Evolutionary conservation across 2,329 filamentous ascomycete genomes (phyloP).

Genomic region (Claviceps sp.): DNA sequence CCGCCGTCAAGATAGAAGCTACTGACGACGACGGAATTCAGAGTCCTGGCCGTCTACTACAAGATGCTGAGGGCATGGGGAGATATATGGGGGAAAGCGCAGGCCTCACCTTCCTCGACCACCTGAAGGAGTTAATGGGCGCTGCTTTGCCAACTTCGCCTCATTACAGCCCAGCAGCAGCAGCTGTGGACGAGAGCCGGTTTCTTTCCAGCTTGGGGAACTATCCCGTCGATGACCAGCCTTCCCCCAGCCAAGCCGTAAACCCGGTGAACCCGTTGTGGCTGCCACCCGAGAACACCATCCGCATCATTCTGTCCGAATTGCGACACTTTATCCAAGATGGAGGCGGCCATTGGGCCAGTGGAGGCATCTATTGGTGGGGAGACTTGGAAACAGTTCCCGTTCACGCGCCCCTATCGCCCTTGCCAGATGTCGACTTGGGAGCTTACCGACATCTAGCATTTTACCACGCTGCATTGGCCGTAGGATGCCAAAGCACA

Average conservation of each 20-base stretch:
- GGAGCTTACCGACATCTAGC: constrained; percentile 25
- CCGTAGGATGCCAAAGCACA: constrained; percentile 17
- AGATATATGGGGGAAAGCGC: constrained; percentile 37
- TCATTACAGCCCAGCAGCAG: constrained; percentile 1
- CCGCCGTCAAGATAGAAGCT: constrained; percentile 8
- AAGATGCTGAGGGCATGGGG: constrained; percentile 29
- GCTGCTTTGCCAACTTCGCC: constrained; percentile 5
- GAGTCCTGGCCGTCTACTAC: constrained; percentile 27
- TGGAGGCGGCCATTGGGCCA: constrained; percentile 25
- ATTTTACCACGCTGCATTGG: constrained; percentile 33
- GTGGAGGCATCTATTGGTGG: constrained; percentile 37
- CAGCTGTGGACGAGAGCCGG: constrained; percentile 5
- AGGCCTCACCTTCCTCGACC: constrained; percentile 35
- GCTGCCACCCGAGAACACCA: constrained; percentile 24
- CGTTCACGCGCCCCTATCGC: constrained; percentile 9
- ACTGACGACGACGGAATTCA: constrained; percentile 13
- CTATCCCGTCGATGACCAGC: constrained; percentile 35
- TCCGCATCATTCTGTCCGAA: constrained; percentile 24
- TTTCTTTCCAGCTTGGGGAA: constrained; percentile 29
- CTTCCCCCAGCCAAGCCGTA: constrained; percentile 24
- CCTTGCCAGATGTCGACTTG: constrained; percentile 11
- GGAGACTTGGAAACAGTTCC: constrained; percentile 24
- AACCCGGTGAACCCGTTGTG: constrained; percentile 28
- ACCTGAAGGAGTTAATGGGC: constrained; percentile 33
- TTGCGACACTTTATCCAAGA: constrained; percentile 33